These are phyloP conservation scores for Aphanoascus verrucosus DNA, from an alignment of 2,329 filamentous ascomycete genomes.

Conservation along the genomic window DNA sequence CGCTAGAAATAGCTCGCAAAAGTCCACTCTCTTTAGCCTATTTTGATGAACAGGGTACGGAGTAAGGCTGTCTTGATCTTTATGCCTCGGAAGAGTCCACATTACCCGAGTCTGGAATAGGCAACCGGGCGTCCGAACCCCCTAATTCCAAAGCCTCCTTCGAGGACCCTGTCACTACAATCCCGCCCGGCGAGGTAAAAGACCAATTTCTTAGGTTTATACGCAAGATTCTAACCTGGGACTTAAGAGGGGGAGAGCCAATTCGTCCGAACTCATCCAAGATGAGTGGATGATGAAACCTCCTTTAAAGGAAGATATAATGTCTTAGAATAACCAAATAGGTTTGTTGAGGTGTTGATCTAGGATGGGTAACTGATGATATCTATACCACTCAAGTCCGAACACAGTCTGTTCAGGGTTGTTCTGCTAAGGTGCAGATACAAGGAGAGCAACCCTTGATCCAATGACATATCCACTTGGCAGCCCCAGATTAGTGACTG, in stretches of 20 bases:
- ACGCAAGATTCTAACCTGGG: slow-evolving; percentile 19
- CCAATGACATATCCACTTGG: too few relatives aligned
- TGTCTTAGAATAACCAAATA: too few relatives aligned
- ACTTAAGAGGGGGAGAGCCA: too few relatives aligned
- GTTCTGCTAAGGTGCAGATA: too few relatives aligned
- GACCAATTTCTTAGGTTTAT: slow-evolving; percentile 18
- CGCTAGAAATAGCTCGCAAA: slow-evolving; percentile 18
- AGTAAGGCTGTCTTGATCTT: slow-evolving; percentile 1
- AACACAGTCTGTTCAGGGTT: too few relatives aligned
- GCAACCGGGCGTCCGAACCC: slow-evolving; percentile 15
- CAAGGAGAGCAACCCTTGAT: too few relatives aligned
- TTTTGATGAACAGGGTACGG: slow-evolving; percentile 17
- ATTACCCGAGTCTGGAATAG: background rate
- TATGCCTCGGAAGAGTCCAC: background rate
- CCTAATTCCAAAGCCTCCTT: slow-evolving; percentile 17
- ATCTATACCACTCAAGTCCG: too few relatives aligned
- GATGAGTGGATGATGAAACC: slow-evolving; percentile 19
- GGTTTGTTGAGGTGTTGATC: too few relatives aligned
- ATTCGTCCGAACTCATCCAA: slow-evolving; percentile 15
- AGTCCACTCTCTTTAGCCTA: slow-evolving; percentile 17
- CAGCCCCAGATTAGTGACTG: too few relatives aligned
- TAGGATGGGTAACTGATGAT: too few relatives aligned
- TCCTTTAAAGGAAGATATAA: too few relatives aligned
- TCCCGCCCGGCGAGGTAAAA: slow-evolving; percentile 19
- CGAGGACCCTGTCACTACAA: slow-evolving; percentile 15